A percentile compares a stretch with the other conserved stretches of the same genome.
phyloP scores from a whole-genome alignment of 495 filamentous ascomycete genomes.

The Tuber indicum region DNA sequence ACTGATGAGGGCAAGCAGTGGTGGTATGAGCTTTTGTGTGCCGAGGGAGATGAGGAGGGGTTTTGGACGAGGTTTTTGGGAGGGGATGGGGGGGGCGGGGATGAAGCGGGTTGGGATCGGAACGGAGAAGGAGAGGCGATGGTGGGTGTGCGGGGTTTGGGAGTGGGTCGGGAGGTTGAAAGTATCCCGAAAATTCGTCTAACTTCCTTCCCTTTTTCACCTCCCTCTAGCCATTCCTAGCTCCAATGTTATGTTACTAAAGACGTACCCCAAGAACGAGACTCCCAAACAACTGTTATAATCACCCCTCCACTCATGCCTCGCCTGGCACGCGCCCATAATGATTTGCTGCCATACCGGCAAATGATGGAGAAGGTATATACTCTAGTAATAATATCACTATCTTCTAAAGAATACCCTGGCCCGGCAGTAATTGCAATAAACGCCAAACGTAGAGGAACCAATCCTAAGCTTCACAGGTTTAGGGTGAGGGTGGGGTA shows the following conservation, averaged over 20 bases:
- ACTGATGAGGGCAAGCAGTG: conserved; percentile 30
- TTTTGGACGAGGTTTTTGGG: conserved; percentile 34
- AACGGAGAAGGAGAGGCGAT: conserved; percentile 3
- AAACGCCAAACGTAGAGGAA: background rate
- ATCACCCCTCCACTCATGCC: background rate
- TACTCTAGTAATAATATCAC: background rate
- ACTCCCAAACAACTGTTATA: background rate
- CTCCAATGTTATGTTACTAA: background rate
- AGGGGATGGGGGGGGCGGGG: conserved; percentile 10
- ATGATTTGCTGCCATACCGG: background rate
- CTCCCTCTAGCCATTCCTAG: conserved; percentile 1
- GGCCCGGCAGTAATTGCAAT: background rate
- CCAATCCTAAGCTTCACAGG: background rate
- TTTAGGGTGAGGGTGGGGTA: background rate
- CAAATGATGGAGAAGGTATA: background rate
- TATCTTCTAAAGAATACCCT: background rate
- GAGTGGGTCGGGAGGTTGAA: background rate
- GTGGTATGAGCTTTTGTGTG: conserved; percentile 36
- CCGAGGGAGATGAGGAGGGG: conserved; percentile 26
- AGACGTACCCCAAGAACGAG: background rate
- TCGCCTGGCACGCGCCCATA: background rate
- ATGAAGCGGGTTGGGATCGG: conserved; percentile 6
- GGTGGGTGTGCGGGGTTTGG: conserved; percentile 1
- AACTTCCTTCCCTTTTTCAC: background rate
- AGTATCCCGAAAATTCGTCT: background rate